Evolutionary conservation across 257 asterid genomes (phyloP).

Genomic region (Salvia miltiorrhiza): DNA sequence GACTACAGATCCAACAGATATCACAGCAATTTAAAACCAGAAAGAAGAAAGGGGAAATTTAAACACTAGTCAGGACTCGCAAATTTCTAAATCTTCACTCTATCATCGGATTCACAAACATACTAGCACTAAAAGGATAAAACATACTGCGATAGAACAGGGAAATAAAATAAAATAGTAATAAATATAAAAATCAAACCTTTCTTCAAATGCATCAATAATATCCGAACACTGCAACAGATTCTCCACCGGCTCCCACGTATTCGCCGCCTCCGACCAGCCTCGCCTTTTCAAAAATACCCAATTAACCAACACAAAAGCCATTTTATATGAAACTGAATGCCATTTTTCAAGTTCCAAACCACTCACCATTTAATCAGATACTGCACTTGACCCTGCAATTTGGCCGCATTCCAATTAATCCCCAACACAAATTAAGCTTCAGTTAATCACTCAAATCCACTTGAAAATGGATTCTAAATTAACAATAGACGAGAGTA

Average conservation of each 20-base stretch:
- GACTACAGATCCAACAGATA: constrained; percentile 39
- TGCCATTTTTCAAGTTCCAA: not conserved
- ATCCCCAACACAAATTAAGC: constrained; percentile 15
- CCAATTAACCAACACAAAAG: constrained; percentile 20
- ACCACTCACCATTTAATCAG: constrained; percentile 73
- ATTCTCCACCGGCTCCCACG: constrained; percentile 92
- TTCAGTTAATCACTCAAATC: not conserved
- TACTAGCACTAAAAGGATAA: constrained; percentile 7
- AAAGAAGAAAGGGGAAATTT: constrained; percentile 10
- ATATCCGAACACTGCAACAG: constrained; percentile 59
- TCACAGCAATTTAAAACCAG: constrained; percentile 16
- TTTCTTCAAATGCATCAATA: constrained; percentile 77
- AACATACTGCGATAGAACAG: constrained; percentile 6
- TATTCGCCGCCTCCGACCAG: constrained; percentile 84
- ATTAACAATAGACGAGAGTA: not conserved
- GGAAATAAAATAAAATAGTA: not conserved
- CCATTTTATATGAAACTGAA: not conserved
- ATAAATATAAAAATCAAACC: constrained; percentile 32
- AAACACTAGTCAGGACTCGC: constrained; percentile 10
- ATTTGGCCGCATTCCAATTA: constrained; percentile 39
- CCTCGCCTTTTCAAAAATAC: constrained; percentile 65
- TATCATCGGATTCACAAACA: constrained; percentile 13
- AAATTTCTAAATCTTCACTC: constrained; percentile 1
- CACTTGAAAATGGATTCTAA: not conserved
- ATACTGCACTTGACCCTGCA: constrained; percentile 81